A percentile compares a stretch with the other conserved stretches of the same genome.
Conservation (phyloP, 2,329 filamentous ascomycete genomes). For the Penicillium sp. region DNA sequence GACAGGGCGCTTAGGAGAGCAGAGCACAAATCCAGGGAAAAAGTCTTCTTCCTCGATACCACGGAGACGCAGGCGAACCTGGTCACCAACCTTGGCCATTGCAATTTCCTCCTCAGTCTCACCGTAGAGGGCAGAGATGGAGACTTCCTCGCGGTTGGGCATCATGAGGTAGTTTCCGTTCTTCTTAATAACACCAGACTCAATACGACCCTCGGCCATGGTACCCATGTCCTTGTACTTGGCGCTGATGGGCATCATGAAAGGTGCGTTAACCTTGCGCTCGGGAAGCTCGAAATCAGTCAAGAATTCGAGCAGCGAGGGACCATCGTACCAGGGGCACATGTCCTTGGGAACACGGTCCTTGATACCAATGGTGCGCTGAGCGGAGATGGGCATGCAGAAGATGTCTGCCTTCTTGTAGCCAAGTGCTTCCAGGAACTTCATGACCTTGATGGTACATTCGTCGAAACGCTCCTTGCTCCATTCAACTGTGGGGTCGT, state of each 20-base stretch:
- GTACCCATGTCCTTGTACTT: slow-evolving; percentile 98
- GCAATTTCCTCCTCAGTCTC: slow-evolving; percentile 92
- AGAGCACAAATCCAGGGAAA: slow-evolving; percentile 90
- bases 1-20: slow-evolving; percentile 89
- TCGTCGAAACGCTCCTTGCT: slow-evolving; percentile 89
- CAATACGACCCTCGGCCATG: slow-evolving; percentile 96
- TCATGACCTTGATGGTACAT: slow-evolving; percentile 82
- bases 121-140: slow-evolving; percentile 83
- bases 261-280: slow-evolving; percentile 93
- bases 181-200: slow-evolving; percentile 93
- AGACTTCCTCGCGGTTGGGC: slow-evolving; percentile 83
- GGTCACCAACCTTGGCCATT: slow-evolving; percentile 85
- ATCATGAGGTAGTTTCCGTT: slow-evolving; percentile 85
- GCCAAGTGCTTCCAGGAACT: slow-evolving; percentile 87
- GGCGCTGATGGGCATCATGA: slow-evolving; percentile 97
- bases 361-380: slow-evolving; percentile 84
- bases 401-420: slow-evolving; percentile 95
- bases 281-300: slow-evolving; percentile 90
- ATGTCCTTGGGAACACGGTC: slow-evolving; percentile 75
- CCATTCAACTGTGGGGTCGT: slow-evolving; percentile 95
- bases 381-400: slow-evolving; percentile 95
- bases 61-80: slow-evolving; percentile 86
- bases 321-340: slow-evolving; percentile 82
- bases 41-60: slow-evolving; percentile 98
- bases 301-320: slow-evolving; percentile 92